Base-by-base conservation (phyloP, 1,284 basidiomycete genomes). In the Ustilago hordei region DNA sequence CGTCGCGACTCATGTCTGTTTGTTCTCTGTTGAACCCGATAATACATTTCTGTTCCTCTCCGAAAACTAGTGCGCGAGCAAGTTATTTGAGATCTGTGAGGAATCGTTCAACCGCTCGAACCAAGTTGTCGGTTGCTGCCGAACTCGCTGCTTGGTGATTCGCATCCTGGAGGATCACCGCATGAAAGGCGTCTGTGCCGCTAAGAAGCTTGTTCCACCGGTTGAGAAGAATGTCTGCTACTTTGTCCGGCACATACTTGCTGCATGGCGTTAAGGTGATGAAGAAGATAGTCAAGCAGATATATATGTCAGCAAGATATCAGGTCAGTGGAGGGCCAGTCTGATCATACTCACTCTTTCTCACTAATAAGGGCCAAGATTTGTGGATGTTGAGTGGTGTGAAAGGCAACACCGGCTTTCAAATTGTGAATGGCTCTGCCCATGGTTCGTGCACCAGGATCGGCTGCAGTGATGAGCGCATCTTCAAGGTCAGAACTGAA, bases 341-440 rank as follows among this genome's bases (percentile, higher is more conserved):
- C n/a, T 34, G 43, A 8, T 8, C 7, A n/a, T 50, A 83, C 78
- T 69, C 56, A 82, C 79, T 83, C 81, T 28, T 78, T 58, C 23
- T 69, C 75, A 50, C 82, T 80, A 31, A 83, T 75, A 7, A 84
- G 45, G 17, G 81, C 80, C 11, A 84, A 41, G 23, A 84, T 68
- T 7, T 39, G 72, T 34, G 60, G 66, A 15, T 32, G 48, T 5
- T 41, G 15, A 7, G 41, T 11, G 31, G 52, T 52, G 39, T 9
- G 41, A 19, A 34, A 17, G 55, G n/a, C 52, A 32, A 41, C 52
- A 12, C 61, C 34, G 12, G 41, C 38, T 36, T 55, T 48, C 6
- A 75, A 53, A 19, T 74, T 78, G 3, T 39, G 12, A 17, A 69
- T 50, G 15, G 68, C 79, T 15, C 60, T 45, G 8, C 52, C 69